These are phyloP conservation scores for Tephrocybe sp. DNA, from an alignment of 768 basidiomycete species.

Conservation along the genomic window DNA sequence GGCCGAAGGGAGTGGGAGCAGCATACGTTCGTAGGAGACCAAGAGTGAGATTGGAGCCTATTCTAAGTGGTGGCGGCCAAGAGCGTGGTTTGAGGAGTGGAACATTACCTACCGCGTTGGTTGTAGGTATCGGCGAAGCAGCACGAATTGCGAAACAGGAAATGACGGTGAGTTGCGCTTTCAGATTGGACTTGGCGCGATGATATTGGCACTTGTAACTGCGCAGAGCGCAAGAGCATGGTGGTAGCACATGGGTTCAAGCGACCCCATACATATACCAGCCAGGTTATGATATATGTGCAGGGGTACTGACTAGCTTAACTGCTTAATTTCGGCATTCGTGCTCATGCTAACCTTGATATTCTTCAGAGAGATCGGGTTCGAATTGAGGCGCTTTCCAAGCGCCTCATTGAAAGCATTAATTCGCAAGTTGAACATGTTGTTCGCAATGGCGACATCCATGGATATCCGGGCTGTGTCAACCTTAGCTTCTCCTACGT, in stretches of 20 bases:
- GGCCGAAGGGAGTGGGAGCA: conserved; percentile 94
- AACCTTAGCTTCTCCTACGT: conserved; percentile 96
- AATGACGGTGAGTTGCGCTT: conserved; percentile 74
- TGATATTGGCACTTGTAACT: conserved; percentile 42
- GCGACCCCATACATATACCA: conserved; percentile 25
- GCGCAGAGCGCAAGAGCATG: conserved; percentile 35
- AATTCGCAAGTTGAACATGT: conserved; percentile 85
- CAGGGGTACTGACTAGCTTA: conserved; percentile 85
- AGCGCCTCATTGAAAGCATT: conserved; percentile 79
- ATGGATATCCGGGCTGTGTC: conserved; percentile 94
- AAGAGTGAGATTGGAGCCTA: conserved; percentile 90
- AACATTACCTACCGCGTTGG: conserved; percentile 85
- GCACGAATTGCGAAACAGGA: conserved; percentile 88
- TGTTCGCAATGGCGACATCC: conserved; percentile 87
- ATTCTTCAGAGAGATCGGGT: conserved; percentile 71
- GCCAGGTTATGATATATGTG: conserved; percentile 70
- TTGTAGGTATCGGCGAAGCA: conserved; percentile 93
- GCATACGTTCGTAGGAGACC: conserved; percentile 92
- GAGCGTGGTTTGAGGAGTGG: conserved; percentile 94
- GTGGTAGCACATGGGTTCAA: conserved; percentile 34
- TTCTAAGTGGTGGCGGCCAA: conserved; percentile 94
- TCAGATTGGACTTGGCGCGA: conserved; percentile 28
- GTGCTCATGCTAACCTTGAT: conserved; percentile 9
- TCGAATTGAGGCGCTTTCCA: conserved; percentile 69
- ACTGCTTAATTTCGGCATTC: not conserved